These are phyloP conservation scores for Talaromyces funiculosus DNA, from an alignment of 2,329 filamentous ascomycete species.

Conservation along the genomic window DNA sequence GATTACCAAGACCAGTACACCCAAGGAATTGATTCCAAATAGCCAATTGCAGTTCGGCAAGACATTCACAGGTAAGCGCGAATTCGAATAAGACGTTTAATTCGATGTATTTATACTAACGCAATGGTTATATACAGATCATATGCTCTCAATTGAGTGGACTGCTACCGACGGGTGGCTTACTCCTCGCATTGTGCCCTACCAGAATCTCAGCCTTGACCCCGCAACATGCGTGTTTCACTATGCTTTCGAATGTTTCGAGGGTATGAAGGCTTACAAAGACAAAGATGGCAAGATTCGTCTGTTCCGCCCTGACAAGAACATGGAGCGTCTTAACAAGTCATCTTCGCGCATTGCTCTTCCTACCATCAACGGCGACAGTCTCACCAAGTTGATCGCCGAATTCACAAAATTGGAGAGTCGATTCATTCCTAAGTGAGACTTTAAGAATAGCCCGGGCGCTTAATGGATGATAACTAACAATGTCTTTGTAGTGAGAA, in stretches of 20 bases:
- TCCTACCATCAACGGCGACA: constrained; percentile 71
- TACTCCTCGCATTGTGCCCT: constrained; percentile 76
- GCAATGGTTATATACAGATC: constrained; percentile 55
- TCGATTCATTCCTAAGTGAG: constrained; percentile 78
- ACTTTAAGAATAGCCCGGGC: constrained; percentile 7
- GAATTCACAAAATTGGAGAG: constrained; percentile 74
- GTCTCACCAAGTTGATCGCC: constrained; percentile 74
- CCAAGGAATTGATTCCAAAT: constrained; percentile 67
- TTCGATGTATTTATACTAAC: not conserved
- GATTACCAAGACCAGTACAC: constrained; percentile 67
- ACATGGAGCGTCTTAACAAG: constrained; percentile 92
- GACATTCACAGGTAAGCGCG: constrained; percentile 71
- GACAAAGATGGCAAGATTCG: constrained; percentile 71
- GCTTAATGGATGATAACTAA: not conserved
- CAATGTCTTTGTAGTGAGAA: constrained; percentile 41
- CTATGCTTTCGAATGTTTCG: constrained; percentile 97
- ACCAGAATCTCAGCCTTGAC: constrained; percentile 95
- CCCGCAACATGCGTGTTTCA: constrained; percentile 96
- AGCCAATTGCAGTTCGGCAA: constrained; percentile 84
- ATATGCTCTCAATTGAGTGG: constrained; percentile 97
- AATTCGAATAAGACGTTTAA: not conserved
- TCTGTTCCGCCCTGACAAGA: constrained; percentile 89
- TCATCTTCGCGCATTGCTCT: constrained; percentile 87
- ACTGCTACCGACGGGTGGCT: constrained; percentile 78
- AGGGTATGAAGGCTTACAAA: constrained; percentile 99